Percentiles rank a stretch among this genome's conserved stretches.
phyloP scores from a whole-genome alignment of 2,329 filamentous ascomycete species.

The Paecilomyces fulvus region DNA sequence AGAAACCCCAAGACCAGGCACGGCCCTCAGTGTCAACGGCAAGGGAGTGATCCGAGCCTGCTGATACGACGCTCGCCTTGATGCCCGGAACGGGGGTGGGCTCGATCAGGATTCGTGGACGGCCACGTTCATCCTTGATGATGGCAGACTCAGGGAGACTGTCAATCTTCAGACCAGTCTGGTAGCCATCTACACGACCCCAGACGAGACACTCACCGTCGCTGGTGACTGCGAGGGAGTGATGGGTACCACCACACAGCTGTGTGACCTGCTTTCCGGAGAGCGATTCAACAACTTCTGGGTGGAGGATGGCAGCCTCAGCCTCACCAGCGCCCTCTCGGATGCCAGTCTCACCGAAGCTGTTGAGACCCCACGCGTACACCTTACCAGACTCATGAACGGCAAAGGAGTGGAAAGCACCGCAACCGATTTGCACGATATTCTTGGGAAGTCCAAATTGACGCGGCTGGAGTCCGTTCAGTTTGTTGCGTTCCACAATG shows the following conservation, averaged over 20 bases:
- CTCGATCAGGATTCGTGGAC: slow-evolving; percentile 62
- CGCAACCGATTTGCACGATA: slow-evolving; percentile 57
- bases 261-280: slow-evolving; percentile 54
- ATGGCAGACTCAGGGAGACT: slow-evolving; percentile 48
- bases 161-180: slow-evolving; percentile 52
- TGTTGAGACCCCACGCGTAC: slow-evolving; percentile 80
- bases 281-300: slow-evolving; percentile 59
- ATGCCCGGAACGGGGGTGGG: slow-evolving; percentile 56
- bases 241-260: slow-evolving; percentile 66
- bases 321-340: slow-evolving; percentile 56
- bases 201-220: slow-evolving; percentile 50
- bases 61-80: slow-evolving; percentile 48
- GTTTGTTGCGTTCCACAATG: slow-evolving; percentile 51
- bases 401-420: slow-evolving; percentile 75
- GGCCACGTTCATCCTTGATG: slow-evolving; percentile 55
- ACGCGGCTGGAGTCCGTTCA: slow-evolving; percentile 47
- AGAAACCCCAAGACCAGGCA: slow-evolving; percentile 74
- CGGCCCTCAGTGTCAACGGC: slow-evolving; percentile 60
- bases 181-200: slow-evolving; percentile 52
- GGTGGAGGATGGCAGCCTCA: slow-evolving; percentile 63
- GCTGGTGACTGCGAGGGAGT: slow-evolving; percentile 54
- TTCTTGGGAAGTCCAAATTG: slow-evolving; percentile 50
- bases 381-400: slow-evolving; percentile 60
- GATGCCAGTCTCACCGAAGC: slow-evolving; percentile 71
- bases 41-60: slow-evolving; percentile 65